These are phyloP conservation scores for Cicer pinnatifidum DNA, from an alignment of 306 rosid species.

Conservation along the genomic window DNA sequence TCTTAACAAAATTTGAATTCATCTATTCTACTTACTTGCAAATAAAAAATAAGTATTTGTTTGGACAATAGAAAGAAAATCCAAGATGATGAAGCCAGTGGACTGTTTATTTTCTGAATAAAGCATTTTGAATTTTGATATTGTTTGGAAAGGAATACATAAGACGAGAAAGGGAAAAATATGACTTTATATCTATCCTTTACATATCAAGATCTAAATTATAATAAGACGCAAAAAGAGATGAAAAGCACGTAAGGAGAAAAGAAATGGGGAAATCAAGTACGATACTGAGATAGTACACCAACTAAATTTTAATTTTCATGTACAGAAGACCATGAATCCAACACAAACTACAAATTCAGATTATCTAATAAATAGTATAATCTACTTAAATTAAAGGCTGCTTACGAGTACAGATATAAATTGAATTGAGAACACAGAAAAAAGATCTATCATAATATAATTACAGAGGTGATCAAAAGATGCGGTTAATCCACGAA, in stretches of 20 bases:
- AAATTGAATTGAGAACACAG: not conserved
- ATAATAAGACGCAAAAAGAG: not conserved
- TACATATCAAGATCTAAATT: slow-evolving; percentile 15
- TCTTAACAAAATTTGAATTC: slow-evolving; percentile 17
- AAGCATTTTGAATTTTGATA: slow-evolving; percentile 3
- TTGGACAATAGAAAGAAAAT: slow-evolving; percentile 34
- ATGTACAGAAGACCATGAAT: not conserved
- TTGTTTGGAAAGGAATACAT: slow-evolving; percentile 15
- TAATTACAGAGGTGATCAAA: not conserved
- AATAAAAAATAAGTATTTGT: slow-evolving; percentile 7
- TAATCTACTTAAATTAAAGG: not conserved
- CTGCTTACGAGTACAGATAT: not conserved
- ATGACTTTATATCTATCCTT: slow-evolving; percentile 4
- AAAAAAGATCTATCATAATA: not conserved
- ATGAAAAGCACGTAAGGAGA: slow-evolving; percentile 13
- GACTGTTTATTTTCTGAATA: slow-evolving; percentile 25
- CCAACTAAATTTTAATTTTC: too few relatives aligned
- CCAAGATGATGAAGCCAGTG: slow-evolving; percentile 20
- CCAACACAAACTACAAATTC: slow-evolving; percentile 4
- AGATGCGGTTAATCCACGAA: not conserved
- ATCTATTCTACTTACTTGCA: slow-evolving; percentile 26
- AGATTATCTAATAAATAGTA: not conserved
- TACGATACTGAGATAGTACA: not conserved
- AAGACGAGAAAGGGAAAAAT: slow-evolving; percentile 9
- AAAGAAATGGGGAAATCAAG: slow-evolving; percentile 5